phyloP scores from a whole-genome alignment of 495 filamentous ascomycete genomes.

The Trichoderma orchidacearum region DNA sequence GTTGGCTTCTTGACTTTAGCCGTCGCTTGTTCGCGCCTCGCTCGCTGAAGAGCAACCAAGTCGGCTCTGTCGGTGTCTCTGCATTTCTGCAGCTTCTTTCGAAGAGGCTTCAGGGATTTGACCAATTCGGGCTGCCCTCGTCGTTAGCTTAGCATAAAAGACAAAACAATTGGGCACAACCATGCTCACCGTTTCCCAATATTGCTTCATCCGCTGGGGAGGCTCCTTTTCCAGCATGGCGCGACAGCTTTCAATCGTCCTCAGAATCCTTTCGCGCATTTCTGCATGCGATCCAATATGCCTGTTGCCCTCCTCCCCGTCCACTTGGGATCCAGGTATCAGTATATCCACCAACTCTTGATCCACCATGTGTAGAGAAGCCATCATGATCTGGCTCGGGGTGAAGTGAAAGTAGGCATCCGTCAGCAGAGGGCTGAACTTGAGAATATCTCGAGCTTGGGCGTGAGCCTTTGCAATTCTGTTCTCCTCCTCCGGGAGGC shows the following conservation, averaged over 20 bases:
- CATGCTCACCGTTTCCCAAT: conserved; percentile 26
- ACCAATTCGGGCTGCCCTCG: background rate
- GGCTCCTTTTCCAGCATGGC: conserved; percentile 35
- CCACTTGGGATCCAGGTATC: conserved; percentile 26
- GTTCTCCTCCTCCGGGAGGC: conserved; percentile 31
- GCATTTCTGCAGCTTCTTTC: conserved; percentile 66
- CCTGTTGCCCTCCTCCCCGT: conserved; percentile 18
- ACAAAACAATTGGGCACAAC: background rate
- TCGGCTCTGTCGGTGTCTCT: conserved; percentile 58
- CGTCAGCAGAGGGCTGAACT: conserved; percentile 67
- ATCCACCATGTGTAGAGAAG: conserved; percentile 64
- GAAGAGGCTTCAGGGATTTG: conserved; percentile 37
- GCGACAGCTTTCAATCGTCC: conserved; percentile 33
- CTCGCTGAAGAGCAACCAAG: conserved; percentile 41
- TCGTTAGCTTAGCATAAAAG: background rate
- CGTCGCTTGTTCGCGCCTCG: conserved; percentile 22
- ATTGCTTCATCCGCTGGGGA: conserved; percentile 23
- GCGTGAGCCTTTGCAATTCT: conserved; percentile 56
- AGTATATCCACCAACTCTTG: conserved; percentile 56
- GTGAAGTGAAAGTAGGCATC: conserved; percentile 96
- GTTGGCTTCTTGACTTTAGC: conserved; percentile 27
- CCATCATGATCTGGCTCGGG: conserved; percentile 83
- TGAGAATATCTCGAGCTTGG: conserved; percentile 57
- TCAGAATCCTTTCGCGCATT: conserved; percentile 30
- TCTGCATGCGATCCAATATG: conserved; percentile 2